Conservation (phyloP, 305 asterid species). For the Striga hermonthica region DNA sequence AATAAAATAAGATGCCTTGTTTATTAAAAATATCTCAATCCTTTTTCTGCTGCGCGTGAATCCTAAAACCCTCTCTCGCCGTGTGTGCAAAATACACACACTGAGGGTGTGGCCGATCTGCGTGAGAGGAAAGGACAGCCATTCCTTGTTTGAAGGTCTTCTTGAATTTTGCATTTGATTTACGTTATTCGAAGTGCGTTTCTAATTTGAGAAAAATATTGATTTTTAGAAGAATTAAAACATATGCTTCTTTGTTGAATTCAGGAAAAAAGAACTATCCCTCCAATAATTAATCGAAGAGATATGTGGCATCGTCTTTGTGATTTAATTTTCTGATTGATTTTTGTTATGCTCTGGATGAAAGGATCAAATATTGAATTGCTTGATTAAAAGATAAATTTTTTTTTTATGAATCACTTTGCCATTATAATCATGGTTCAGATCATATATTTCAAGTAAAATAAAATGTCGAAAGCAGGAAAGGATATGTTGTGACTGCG, state of each 20-base stretch:
- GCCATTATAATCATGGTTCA: conserved; percentile 2
- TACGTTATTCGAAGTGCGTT: background rate
- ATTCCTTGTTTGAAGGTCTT: conserved; percentile 30
- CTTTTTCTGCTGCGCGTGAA: conserved; percentile 6
- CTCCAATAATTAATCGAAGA: background rate
- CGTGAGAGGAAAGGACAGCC: conserved; percentile 17
- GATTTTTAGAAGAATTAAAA: background rate
- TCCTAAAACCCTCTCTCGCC: conserved; percentile 30
- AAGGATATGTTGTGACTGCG: conserved; percentile 9
- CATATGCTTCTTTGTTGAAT: conserved; percentile 17
- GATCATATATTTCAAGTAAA: background rate
- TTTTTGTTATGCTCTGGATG: conserved; percentile 14
- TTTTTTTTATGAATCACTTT: background rate
- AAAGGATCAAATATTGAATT: conserved; percentile 3
- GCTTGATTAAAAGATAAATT: conserved; percentile 26
- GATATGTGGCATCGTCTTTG: conserved; percentile 30
- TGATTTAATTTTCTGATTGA: conserved; percentile 19
- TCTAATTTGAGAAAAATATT: conserved; percentile 3
- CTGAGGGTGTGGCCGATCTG: conserved; percentile 37
- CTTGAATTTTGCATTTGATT: conserved; percentile 1
- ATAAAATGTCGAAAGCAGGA: conserved; percentile 11
- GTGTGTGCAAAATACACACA: conserved; percentile 31
- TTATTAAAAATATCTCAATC: conserved; percentile 1
- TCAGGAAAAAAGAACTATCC: background rate
- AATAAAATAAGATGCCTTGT: background rate